phyloP scores from a whole-genome alignment of 2,329 filamentous ascomycete species.

The Metarhizium humberi region DNA sequence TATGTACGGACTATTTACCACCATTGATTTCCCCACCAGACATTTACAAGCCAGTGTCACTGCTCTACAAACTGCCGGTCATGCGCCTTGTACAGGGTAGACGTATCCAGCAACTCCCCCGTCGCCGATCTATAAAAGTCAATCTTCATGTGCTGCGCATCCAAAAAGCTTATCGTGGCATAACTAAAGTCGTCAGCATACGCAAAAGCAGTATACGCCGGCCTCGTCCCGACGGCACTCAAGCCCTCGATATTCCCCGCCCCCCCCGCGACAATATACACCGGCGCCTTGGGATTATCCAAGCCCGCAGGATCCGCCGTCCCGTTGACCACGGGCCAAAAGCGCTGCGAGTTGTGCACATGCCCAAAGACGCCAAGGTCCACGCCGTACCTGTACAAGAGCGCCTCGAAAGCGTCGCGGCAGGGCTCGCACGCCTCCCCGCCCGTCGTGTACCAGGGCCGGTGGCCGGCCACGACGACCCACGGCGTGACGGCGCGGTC shows the following conservation, averaged over 20 bases:
- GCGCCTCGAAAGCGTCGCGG: slow-evolving; percentile 41
- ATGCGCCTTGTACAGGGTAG: slow-evolving; percentile 39
- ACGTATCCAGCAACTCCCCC: slow-evolving; percentile 37
- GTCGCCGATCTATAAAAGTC: slow-evolving; percentile 40
- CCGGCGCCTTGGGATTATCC: slow-evolving; percentile 21
- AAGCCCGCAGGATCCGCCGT: slow-evolving; percentile 26
- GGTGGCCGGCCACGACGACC: slow-evolving; percentile 26
- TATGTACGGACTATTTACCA: no score
- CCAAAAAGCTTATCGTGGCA: slow-evolving; percentile 35
- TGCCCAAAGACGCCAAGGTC: slow-evolving; percentile 49
- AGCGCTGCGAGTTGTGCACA: slow-evolving; percentile 49
- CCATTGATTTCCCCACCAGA: no score
- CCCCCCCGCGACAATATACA: slow-evolving; percentile 39
- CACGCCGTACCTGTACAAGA: slow-evolving; percentile 47
- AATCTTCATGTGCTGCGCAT: slow-evolving; percentile 35
- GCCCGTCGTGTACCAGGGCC: slow-evolving; percentile 37
- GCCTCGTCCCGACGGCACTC: slow-evolving; percentile 29
- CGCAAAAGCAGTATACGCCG: slow-evolving; percentile 35
- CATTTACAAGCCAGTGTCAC: neutral
- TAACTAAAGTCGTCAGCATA: slow-evolving; percentile 45
- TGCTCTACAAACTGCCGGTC: slow-evolving; percentile 33
- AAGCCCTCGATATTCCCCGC: slow-evolving; percentile 48
- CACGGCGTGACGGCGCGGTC: slow-evolving; percentile 45
- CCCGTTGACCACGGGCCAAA: slow-evolving; percentile 29
- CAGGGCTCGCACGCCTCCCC: slow-evolving; percentile 32